Evolutionary conservation across 495 filamentous ascomycete genomes (phyloP), one percentile per base, ranked within the genome.

Genomic region (Tuber brumale): DNA sequence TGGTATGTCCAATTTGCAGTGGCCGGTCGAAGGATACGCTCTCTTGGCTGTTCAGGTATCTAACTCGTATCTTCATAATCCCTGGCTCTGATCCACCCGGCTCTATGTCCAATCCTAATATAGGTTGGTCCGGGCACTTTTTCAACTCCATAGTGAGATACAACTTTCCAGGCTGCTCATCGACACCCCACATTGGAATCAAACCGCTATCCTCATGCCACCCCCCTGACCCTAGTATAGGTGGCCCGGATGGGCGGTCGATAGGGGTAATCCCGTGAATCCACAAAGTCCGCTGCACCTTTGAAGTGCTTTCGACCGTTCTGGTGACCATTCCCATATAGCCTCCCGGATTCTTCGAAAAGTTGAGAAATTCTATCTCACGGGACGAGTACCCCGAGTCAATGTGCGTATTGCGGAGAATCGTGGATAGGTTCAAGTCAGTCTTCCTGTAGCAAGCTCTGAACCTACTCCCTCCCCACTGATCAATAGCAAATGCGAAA

Each of bases 121-220:
- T 72, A 2, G 76, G 76, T 2, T 74, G 37, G 71, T 57, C 76
- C 71, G 75, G 76, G 23, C 45, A 78, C 42, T 79, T 79, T 70
- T 48, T 74, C n/a, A 79, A 74, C 69, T 79, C 72, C 70, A 79
- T 79, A 16, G 76, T 72, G 72, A 79, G 77, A 70, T 79, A 79
- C 35, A 79, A 76, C 46, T 79, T 76, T 9, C 76, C 77, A 5
- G 77, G 77, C 69, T 19, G 74, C 51, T 35, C 72, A 70, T 61
- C 77, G 71, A 39, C 70, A 74, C 18, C 76, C 77, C 43, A 70
- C 77, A 45, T 66, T 66, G 57, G 57, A 66, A 27, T 66, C 27
- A 31, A 35, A 16, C 57, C 57, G 7, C 57, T 66, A 66, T 66
- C 57, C 57, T 66, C 57, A 18, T 31, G 57, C 57, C 57, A 66